Conservation (phyloP, 2,329 filamentous ascomycete genomes). For the Alternaria tenuissima region DNA sequence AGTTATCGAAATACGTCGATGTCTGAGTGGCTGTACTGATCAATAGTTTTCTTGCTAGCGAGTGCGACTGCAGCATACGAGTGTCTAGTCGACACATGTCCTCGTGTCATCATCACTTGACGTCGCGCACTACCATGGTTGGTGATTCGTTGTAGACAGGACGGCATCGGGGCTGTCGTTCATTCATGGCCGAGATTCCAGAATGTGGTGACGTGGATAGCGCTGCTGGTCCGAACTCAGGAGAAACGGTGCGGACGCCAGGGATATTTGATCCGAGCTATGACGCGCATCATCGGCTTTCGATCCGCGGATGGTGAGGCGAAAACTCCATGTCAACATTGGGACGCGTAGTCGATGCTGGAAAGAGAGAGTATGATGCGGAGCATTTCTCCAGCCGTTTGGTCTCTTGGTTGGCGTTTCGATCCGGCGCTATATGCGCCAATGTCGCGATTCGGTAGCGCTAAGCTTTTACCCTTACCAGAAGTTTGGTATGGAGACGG, state of each 20-base stretch:
- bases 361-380: neutral
- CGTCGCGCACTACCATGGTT: neutral
- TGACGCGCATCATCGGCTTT: slow-evolving; percentile 15
- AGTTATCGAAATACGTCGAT: neutral
- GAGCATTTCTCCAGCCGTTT: slow-evolving; percentile 8
- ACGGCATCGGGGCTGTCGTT: neutral
- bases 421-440: neutral
- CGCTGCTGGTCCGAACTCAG: slow-evolving; percentile 26
- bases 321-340: neutral
- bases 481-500: neutral
- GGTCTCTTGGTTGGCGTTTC: neutral
- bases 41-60: neutral
- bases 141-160: neutral
- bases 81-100: slow-evolving; percentile 6
- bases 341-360: neutral
- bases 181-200: slow-evolving; percentile 14
- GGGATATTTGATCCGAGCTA: slow-evolving; percentile 16
- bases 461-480: slow-evolving; percentile 6
- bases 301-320: slow-evolving; percentile 1
- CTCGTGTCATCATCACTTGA: neutral
- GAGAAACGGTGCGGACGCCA: slow-evolving; percentile 25
- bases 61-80: neutral
- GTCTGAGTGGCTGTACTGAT: neutral
- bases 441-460: neutral
- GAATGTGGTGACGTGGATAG: slow-evolving; percentile 31